Base-by-base conservation (phyloP, 495 filamentous ascomycete genomes). In the Emericellopsis terricola region DNA sequence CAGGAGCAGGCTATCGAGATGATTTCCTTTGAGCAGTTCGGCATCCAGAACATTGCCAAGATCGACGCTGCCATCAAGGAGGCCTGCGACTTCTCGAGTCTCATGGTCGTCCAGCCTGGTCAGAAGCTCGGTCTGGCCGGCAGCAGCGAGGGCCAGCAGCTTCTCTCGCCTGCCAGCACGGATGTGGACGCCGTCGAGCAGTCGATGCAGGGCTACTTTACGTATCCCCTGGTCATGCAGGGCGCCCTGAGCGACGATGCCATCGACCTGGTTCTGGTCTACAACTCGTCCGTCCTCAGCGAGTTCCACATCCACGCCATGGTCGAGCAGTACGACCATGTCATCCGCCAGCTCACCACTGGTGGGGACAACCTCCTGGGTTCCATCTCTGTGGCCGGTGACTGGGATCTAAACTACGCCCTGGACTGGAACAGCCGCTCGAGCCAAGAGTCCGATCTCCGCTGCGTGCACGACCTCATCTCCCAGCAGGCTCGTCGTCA, bases 1-100 rank as follows among this genome's bases (percentile, higher is more conserved):
- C 62, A 67, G 29, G 15, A 34, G 4, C 45, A 55, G 36, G 42
- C 37, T 10, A 44, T 39, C 15, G 44, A 49, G 4, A 53, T 62
- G 37, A 56, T 57, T 15, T 33, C 51, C 2, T n/a, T n/a, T n/a
- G n/a, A n/a, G n/a, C n/a, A n/a, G n/a, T n/a, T n/a, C n/a, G n/a
- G n/a, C n/a, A n/a, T 70, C 4, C 59, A 63, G 36, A 35, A 33
- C 13, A 15, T 43, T 8, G 14, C 31, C 8, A 16, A 38, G n/a
- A 4, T 9, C 1, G 37, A 31, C 2, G 38, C 31, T 9, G 27
- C 31, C 15, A 26, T 35, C 10, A 43, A 43, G 29, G 31, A 33
- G 10, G 31, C 31, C 17, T 33, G 31, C 8, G 31, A 33, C 5
- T 33, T n/a, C n/a, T n/a, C n/a, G n/a, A n/a, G n/a, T n/a, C n/a